phyloP scores from a whole-genome alignment of 805 yeast species.

The Lipomyces mesembrius region DNA sequence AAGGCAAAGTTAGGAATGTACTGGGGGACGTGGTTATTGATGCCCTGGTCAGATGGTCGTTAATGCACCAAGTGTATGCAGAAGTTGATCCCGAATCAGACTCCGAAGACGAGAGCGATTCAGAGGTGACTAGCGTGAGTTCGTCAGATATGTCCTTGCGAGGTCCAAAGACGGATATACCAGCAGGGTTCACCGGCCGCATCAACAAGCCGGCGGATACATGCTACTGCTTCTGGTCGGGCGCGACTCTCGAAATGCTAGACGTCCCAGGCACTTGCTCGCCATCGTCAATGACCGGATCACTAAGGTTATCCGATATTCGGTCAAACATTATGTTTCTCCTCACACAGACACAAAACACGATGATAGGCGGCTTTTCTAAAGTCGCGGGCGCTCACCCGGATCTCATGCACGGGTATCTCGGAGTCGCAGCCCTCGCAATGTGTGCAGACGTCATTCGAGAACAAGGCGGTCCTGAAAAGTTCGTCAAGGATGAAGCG shows the following conservation, averaged over 20 bases:
- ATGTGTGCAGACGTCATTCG: constrained; percentile 18
- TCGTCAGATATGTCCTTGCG: constrained; percentile 2
- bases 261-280: neutral
- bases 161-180: neutral
- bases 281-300: neutral
- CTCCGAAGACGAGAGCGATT: constrained; percentile 6
- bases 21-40: constrained; percentile 6
- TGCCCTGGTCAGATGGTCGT: constrained; percentile 28
- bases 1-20: neutral
- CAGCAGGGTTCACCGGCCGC: constrained; percentile 67
- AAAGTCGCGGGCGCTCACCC: constrained; percentile 35
- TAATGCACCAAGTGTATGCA: constrained; percentile 22
- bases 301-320: constrained; percentile 10
- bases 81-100: neutral
- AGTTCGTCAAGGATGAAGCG: neutral
- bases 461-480: neutral
- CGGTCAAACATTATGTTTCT: constrained; percentile 18
- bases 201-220: constrained; percentile 96
- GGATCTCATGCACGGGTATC: constrained; percentile 38
- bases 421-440: constrained; percentile 36
- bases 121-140: neutral
- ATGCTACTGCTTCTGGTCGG: constrained; percentile 98
- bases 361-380: constrained; percentile 36
- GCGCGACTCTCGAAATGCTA: constrained; percentile 36
- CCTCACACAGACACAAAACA: constrained; percentile 28